A percentile compares a stretch with the other conserved stretches of the same genome.
Evolutionary conservation across 257 asterid species (phyloP).

Genomic region (Fraxinus quadrangulata): DNA sequence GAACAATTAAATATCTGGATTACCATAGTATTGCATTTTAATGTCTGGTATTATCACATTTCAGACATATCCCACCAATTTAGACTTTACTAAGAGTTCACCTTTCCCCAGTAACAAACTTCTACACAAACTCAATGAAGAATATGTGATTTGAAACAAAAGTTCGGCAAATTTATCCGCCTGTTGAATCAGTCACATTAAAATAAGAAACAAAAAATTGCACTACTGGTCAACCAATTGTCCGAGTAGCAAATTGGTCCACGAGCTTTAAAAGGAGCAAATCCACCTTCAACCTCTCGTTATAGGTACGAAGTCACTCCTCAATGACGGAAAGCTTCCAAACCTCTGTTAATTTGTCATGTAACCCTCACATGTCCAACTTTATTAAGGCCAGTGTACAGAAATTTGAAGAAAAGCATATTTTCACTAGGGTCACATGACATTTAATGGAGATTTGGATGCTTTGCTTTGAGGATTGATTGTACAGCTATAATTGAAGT

Average conservation of each 20-base stretch:
- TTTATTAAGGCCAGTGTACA: background rate
- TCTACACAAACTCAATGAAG: too few relatives aligned
- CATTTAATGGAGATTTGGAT: background rate
- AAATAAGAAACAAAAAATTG: background rate
- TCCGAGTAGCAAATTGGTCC: background rate
- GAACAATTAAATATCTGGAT: too few relatives aligned
- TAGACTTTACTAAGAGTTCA: too few relatives aligned
- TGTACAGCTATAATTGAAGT: background rate
- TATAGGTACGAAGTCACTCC: background rate
- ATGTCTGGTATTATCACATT: too few relatives aligned
- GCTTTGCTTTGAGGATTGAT: background rate
- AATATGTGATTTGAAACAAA: too few relatives aligned
- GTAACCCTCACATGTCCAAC: background rate
- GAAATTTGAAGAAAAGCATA: background rate
- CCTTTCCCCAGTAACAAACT: too few relatives aligned
- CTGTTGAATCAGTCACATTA: background rate
- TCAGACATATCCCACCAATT: too few relatives aligned
- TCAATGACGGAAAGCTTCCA: background rate
- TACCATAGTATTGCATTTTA: too few relatives aligned
- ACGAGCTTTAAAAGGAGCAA: background rate
- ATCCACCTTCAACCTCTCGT: background rate
- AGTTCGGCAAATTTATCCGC: too few relatives aligned
- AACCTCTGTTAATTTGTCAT: background rate
- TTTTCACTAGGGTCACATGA: background rate
- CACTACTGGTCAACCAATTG: background rate